Evolutionary conservation across 1,284 basidiomycete species (phyloP), one percentile per base, ranked within the genome.

Genomic region (Cerrena zonata): DNA sequence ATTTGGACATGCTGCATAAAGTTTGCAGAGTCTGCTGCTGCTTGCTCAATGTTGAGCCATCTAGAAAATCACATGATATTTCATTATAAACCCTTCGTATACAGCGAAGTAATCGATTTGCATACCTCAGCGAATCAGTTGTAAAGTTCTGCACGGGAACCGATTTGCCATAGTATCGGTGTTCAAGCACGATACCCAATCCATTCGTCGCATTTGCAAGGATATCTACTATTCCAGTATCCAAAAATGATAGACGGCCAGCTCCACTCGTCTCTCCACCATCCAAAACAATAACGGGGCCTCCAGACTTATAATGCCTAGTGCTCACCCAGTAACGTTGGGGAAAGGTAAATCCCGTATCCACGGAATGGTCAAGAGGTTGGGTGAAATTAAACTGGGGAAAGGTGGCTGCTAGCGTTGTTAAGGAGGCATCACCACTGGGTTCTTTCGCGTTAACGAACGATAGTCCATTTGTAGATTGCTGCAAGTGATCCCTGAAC

Each of bases 251-350:
- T 38, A 87, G 60, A 44, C 86, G 73, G 42, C 80, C 72, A 72
- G 79, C 76, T 27, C 86, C 86, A 53, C 75, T 81, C 2, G 86
- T 89, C 68, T 93, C 90, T 5, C 90, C 90, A 27, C 87, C 84
- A 64, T 93, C 86, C 47, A 92, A 66, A 2, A 90, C 74, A 61
- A 88, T 80, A 25, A 93, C 83, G 1, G 90, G 90, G 4, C 82
- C 87, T 13, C 83, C 79, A 1, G 82, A 73, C 51, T 78, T 74
- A 68, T 93, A 95, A 65, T 89, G 81, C 39, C 84, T 78, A 12
- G 78, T 77, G 61, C 84, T 91, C 39, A 93, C 76, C 91, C 92
- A 96, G 68, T 90, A 95, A 21, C 86, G 75, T 59, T 89, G 87
- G 27, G 71, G 65, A 64, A 84, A 89, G 0, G 76, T 81, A 45